phyloP scores from a whole-genome alignment of 345 rosid species.

The Arabidopsis arenosa region DNA sequence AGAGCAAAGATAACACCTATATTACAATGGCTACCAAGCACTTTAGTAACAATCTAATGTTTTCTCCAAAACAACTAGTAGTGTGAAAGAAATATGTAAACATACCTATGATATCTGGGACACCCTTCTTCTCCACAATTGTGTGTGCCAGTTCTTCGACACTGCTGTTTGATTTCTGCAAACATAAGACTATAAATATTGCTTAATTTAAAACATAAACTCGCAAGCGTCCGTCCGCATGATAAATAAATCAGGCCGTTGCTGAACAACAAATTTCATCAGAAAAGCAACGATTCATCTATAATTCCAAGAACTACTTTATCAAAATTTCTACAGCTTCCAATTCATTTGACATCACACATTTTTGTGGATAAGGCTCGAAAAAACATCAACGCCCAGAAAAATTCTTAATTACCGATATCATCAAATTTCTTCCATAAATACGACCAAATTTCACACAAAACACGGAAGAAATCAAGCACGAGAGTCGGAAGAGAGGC shows the following conservation, averaged over 20 bases:
- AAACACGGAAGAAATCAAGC: neutral
- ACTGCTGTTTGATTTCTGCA: conserved; percentile 70
- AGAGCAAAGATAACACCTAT: neutral
- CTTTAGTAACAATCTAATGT: neutral
- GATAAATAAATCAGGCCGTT: neutral
- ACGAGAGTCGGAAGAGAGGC: neutral
- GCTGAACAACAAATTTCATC: neutral
- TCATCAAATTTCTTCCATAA: neutral
- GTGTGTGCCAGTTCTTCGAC: conserved; percentile 75
- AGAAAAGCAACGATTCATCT: neutral
- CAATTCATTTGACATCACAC: neutral
- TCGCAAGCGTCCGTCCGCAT: neutral
- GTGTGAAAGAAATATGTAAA: neutral
- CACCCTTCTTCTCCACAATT: conserved; percentile 80
- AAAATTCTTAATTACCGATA: neutral
- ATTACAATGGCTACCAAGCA: conserved; percentile 1
- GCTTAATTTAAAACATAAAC: conserved; percentile 1
- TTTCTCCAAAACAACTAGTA: conserved; percentile 11
- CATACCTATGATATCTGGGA: conserved; percentile 87
- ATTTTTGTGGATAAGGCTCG: neutral
- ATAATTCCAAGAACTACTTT: neutral
- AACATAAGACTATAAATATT: conserved; percentile 26
- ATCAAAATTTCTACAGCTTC: neutral
- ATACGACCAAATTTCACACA: neutral
- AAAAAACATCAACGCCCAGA: conserved; percentile 9